Evolutionary conservation across 1,284 basidiomycete genomes (phyloP).

Genomic region (Sphagnurus paluster): DNA sequence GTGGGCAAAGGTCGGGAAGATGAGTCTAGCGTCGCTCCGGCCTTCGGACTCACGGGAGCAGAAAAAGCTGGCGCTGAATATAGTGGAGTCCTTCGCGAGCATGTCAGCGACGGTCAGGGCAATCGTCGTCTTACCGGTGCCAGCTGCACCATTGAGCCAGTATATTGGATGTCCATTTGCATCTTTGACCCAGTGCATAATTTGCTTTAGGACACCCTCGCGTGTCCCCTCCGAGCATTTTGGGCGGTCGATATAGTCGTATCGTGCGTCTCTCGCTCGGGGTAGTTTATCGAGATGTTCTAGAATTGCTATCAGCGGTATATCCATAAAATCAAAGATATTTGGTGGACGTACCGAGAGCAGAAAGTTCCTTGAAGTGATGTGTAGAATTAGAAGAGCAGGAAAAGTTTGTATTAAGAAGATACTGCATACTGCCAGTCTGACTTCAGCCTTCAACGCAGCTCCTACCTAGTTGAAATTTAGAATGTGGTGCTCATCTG

Average conservation of each 20-base stretch:
- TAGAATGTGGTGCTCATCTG: background rate
- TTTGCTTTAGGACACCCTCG: conserved; percentile 16
- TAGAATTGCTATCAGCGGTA: background rate
- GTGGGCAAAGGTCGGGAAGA: conserved; percentile 22
- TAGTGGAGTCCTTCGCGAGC: conserved; percentile 12
- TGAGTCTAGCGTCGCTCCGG: conserved; percentile 15
- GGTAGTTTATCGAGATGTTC: conserved; percentile 21
- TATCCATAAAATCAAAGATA: background rate
- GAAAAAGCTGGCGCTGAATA: conserved; percentile 22
- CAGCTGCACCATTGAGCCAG: conserved; percentile 21
- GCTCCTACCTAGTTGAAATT: conserved; percentile 8
- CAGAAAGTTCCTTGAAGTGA: conserved; percentile 13
- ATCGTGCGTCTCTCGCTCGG: conserved; percentile 17
- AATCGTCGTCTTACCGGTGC: conserved; percentile 24
- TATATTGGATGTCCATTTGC: conserved; percentile 17
- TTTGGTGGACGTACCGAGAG: conserved; percentile 7
- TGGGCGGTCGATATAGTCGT: conserved; percentile 17
- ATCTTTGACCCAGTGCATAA: conserved; percentile 19
- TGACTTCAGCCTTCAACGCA: conserved; percentile 16
- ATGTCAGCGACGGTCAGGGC: conserved; percentile 17
- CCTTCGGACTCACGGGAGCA: conserved; percentile 19
- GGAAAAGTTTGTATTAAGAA: background rate
- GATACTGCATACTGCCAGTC: conserved; percentile 13
- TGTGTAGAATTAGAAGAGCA: background rate
- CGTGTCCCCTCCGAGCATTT: conserved; percentile 20